Base-by-base conservation (phyloP, 257 asterid species). In the Mentha longifolia region DNA sequence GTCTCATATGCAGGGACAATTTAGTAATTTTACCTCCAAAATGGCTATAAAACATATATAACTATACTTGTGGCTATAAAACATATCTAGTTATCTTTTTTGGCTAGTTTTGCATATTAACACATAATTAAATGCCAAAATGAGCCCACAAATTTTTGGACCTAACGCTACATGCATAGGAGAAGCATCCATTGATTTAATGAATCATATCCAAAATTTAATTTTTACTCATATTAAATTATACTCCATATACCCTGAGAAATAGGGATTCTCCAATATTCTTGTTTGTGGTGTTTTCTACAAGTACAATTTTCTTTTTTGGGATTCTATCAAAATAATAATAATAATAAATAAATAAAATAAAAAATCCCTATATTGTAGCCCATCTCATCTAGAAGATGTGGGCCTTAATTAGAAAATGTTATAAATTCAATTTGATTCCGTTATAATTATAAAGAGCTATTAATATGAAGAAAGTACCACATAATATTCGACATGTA, bases 181-280 rank as follows among this genome's bases (percentile, higher is more conserved):
- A 46, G 61, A 71, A 59, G 68, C 61, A 71, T 59, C 45, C 11
- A 46, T 31, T 31, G n/a, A 33, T 58, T 9, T 35, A 5, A 35
- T 5, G 39, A 68, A 8, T 54, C 37, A 54, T 12, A 63, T 63
- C 7, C 14, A 9, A 13, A 55, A 2, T 54, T 50, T 33, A 66
- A 60, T 31, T 16, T 28, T 28, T 47, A 3, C 45, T 10, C 56
- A 66, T 30, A 37, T 47, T 28, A 28, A 28, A 16, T 15, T 28
- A 45, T 13, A 14, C 4, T 41, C 30, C n/a, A 47, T 22, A 13
- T 57, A 64, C 13, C 1, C 15, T 25, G 7, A 4, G 17, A 2
- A 22, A 20, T 16, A 2, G 12, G 4, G 1, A 47, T 31, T 19
- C 30, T 45, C 11, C 9, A 70, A 45, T 33, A 74, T 74, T 31